phyloP scores from a whole-genome alignment of 345 rosid species.

The Syzygium oleosum region DNA sequence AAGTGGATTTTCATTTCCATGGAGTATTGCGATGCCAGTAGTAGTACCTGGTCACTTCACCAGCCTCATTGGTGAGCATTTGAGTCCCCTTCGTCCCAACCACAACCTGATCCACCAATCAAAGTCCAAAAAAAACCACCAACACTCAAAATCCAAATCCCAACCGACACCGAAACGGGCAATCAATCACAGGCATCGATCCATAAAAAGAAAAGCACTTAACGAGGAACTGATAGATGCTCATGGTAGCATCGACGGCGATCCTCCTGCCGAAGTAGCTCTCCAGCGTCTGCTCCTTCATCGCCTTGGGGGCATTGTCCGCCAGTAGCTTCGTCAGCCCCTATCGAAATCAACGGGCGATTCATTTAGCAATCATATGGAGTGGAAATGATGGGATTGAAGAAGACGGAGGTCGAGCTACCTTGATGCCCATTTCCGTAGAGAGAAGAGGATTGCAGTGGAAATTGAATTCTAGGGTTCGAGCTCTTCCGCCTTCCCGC shows the following conservation, averaged over 20 bases:
- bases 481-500: not conserved
- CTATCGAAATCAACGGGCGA: constrained; percentile 12
- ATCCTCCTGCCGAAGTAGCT: constrained; percentile 81
- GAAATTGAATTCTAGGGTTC: not conserved
- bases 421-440: constrained; percentile 18
- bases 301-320: constrained; percentile 73
- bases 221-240: constrained; percentile 91
- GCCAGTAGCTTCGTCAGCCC: constrained; percentile 92
- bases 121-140: not conserved
- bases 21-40: not conserved
- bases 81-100: constrained; percentile 87
- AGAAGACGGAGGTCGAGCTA: not conserved
- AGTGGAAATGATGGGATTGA: not conserved
- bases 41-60: constrained; percentile 80
- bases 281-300: constrained; percentile 89
- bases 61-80: constrained; percentile 88
- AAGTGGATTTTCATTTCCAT: not conserved
- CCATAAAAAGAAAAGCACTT: constrained; percentile 7
- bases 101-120: constrained; percentile 52
- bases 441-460: not conserved
- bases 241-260: constrained; percentile 94
- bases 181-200: not conserved
- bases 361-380: not conserved
- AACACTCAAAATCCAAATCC: not conserved
- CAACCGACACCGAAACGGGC: not conserved